A percentile compares a stretch with the other conserved stretches of the same genome.
phyloP scores from a whole-genome alignment of 805 yeast species.

The Isabelozyma gotoi region DNA sequence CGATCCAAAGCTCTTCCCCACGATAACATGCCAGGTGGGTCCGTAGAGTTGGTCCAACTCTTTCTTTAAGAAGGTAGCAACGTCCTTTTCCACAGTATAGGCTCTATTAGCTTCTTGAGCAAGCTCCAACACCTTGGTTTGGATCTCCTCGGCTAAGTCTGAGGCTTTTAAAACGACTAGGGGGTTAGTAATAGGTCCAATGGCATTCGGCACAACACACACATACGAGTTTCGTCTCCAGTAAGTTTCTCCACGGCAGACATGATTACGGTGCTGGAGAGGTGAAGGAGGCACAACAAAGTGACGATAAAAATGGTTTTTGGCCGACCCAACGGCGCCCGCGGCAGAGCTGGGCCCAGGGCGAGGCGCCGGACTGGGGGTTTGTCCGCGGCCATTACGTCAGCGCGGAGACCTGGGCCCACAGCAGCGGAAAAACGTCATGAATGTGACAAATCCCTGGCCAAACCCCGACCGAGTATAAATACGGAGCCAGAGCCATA shows the following conservation, averaged over 20 bases:
- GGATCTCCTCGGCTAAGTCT: conserved; percentile 52
- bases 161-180: conserved; percentile 43
- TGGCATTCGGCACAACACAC: background rate
- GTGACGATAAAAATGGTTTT: too few relatives aligned
- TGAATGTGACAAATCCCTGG: too few relatives aligned
- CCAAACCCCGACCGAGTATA: too few relatives aligned
- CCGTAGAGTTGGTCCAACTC: conserved; percentile 65
- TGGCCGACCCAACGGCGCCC: too few relatives aligned
- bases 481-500: too few relatives aligned
- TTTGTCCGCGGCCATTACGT: too few relatives aligned
- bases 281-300: background rate
- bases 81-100: conserved; percentile 53
- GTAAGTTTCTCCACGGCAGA: background rate
- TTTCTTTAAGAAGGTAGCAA: conserved; percentile 66
- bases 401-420: too few relatives aligned
- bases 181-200: conserved; percentile 10
- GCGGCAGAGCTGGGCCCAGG: background rate
- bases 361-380: too few relatives aligned
- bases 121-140: conserved; percentile 47
- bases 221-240: conserved; percentile 1
- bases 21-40: conserved; percentile 78
- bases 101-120: conserved; percentile 45
- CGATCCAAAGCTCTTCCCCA: conserved; percentile 77
- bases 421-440: too few relatives aligned
- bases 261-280: too few relatives aligned